Evolutionary conservation across 2,329 filamentous ascomycete genomes (phyloP).

Genomic region (Talaromyces albobiverticillius): DNA sequence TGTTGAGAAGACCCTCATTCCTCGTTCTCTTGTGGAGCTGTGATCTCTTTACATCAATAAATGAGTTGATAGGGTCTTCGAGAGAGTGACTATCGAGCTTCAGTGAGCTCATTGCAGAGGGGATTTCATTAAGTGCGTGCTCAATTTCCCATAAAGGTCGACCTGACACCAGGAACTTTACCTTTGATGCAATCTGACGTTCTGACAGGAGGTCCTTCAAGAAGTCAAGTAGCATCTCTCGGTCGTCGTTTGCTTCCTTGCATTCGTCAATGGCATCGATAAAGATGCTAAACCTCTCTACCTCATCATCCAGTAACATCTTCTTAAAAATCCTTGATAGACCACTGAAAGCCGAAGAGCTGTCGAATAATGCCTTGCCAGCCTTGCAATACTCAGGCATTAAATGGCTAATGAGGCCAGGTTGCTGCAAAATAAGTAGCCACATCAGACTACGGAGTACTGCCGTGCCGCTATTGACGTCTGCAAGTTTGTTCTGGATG

Average conservation of each 20-base stretch:
- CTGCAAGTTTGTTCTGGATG: constrained; percentile 40
- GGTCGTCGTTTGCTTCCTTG: constrained; percentile 4
- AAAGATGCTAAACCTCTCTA: constrained; percentile 32
- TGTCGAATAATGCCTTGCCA: constrained; percentile 39
- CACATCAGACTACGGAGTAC: constrained; percentile 46
- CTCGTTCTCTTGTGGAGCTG: not conserved
- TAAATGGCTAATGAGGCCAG: constrained; percentile 25
- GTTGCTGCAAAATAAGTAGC: constrained; percentile 27
- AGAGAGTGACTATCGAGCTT: not conserved
- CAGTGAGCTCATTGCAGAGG: not conserved
- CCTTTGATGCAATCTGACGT: not conserved
- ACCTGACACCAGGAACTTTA: not conserved
- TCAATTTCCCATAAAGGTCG: not conserved
- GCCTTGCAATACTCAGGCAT: constrained; percentile 30
- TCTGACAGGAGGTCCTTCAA: not conserved
- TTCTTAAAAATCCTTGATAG: constrained; percentile 37
- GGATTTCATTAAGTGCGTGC: not conserved
- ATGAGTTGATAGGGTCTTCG: not conserved
- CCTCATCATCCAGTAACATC: constrained; percentile 37
- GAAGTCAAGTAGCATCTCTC: not conserved
- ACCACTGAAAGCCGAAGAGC: constrained; percentile 34
- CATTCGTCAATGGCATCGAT: constrained; percentile 52
- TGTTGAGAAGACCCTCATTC: not conserved
- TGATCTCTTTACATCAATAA: not conserved
- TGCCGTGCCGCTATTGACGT: constrained; percentile 38